Percentiles rank a stretch among this genome's conserved stretches.
These are phyloP conservation scores for Butyriboletus appendiculatus DNA, from an alignment of 1,284 basidiomycete species.

Conservation along the genomic window DNA sequence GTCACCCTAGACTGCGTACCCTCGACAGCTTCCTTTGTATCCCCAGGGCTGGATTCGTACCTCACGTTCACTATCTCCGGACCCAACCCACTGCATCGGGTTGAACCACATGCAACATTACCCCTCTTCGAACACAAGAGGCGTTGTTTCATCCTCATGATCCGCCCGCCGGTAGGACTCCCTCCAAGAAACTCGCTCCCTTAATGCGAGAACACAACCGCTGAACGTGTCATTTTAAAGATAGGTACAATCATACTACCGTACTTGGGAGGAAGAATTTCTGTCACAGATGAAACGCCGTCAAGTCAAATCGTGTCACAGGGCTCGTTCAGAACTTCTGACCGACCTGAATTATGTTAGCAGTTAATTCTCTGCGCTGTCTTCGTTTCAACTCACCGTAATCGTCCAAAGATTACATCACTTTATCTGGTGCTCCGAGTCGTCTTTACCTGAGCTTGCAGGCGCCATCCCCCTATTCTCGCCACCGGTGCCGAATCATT, in stretches of 20 bases:
- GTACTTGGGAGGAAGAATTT: not conserved
- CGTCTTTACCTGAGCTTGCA: not conserved
- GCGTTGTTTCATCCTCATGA: conserved; percentile 2
- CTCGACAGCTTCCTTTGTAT: not conserved
- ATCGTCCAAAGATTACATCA: not conserved
- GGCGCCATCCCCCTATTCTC: not conserved
- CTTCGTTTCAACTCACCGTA: not conserved
- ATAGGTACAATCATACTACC: not conserved
- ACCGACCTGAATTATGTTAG: not conserved
- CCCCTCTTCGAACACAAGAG: not conserved
- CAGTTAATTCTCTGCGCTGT: not conserved
- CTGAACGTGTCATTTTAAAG: not conserved
- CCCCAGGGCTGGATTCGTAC: not conserved
- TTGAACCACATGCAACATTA: not conserved
- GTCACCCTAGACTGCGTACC: not conserved
- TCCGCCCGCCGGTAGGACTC: conserved; percentile 1
- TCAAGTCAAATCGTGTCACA: not conserved
- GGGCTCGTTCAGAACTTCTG: not conserved
- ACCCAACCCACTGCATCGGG: not conserved
- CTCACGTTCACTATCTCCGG: not conserved
- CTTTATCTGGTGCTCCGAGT: not conserved
- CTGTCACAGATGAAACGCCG: not conserved
- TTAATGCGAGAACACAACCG: not conserved
- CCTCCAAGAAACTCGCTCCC: not conserved
- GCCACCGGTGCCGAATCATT: no score